phyloP scores from a whole-genome alignment of 352 stramenopile genomes.

The Phytophthora citrophthora region DNA sequence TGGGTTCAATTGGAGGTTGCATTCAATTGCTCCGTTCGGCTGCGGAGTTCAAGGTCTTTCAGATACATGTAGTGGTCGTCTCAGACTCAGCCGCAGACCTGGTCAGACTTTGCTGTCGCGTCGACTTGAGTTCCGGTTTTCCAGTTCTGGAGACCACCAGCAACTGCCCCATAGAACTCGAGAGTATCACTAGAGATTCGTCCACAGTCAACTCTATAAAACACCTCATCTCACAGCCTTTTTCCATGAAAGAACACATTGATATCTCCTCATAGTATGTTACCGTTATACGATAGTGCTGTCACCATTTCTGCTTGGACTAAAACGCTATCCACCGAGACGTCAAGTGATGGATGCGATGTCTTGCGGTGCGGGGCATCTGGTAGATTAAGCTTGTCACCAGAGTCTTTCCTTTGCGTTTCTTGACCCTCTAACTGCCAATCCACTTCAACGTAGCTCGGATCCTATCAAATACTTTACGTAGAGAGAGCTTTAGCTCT shows the following conservation, averaged over 20 bases:
- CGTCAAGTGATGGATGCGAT: not conserved
- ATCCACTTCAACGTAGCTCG: slow-evolving; percentile 8
- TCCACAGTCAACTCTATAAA: not conserved
- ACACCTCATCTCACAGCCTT: not conserved
- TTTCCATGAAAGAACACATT: too few species aligned
- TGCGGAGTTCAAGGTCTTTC: slow-evolving; percentile 10
- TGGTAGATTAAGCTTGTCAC: not conserved
- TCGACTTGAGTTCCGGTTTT: not conserved
- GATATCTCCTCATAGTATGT: too few species aligned
- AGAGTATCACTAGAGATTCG: not conserved
- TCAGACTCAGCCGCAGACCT: slow-evolving; percentile 5
- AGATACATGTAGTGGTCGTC: not conserved
- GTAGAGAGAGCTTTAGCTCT: not conserved
- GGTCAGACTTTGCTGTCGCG: not conserved
- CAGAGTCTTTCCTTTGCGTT: slow-evolving; percentile 1
- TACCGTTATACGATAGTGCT: too few species aligned
- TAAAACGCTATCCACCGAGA: not conserved
- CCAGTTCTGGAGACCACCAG: not conserved
- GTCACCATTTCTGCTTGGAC: not conserved
- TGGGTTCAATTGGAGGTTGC: not conserved
- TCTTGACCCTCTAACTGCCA: not conserved
- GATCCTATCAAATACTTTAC: not conserved
- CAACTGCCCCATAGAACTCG: slow-evolving; percentile 9
- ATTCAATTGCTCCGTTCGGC: slow-evolving; percentile 3
- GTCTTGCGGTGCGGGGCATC: not conserved